Conservation (phyloP, 305 asterid genomes). For the Fraxinus sp. region DNA sequence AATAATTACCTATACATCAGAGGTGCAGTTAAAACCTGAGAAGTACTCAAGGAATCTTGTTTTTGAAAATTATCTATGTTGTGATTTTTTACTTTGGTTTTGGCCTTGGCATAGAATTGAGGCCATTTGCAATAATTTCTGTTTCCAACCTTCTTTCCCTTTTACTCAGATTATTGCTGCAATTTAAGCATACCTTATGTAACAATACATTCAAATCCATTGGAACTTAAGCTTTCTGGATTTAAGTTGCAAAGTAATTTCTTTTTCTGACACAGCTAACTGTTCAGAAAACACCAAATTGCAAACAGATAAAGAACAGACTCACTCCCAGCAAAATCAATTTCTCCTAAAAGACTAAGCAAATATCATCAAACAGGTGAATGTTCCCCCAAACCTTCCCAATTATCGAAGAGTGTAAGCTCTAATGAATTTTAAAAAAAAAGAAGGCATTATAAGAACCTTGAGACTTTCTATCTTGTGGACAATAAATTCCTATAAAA, state of each 20-base stretch:
- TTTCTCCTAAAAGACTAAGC: background rate
- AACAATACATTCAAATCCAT: background rate
- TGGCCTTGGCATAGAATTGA: background rate
- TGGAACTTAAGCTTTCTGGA: background rate
- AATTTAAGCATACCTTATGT: background rate
- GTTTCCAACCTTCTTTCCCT: background rate
- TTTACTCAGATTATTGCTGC: background rate
- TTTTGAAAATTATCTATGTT: background rate
- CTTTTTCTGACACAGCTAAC: background rate
- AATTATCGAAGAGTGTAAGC: background rate
- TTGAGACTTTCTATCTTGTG: background rate
- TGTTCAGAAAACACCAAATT: background rate
- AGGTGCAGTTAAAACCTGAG: background rate
- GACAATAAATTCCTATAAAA: background rate
- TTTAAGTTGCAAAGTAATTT: background rate
- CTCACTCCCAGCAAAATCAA: background rate
- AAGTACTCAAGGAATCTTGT: background rate
- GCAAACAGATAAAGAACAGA: background rate
- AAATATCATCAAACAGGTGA: background rate
- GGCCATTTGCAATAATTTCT: background rate
- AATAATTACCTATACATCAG: background rate
- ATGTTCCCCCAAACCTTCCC: background rate
- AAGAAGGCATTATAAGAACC: background rate
- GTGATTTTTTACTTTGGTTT: background rate
- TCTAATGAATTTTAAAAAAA: background rate